Evolutionary conservation across 441 rosid species (phyloP).

Genomic region (Croton laevigatus): DNA sequence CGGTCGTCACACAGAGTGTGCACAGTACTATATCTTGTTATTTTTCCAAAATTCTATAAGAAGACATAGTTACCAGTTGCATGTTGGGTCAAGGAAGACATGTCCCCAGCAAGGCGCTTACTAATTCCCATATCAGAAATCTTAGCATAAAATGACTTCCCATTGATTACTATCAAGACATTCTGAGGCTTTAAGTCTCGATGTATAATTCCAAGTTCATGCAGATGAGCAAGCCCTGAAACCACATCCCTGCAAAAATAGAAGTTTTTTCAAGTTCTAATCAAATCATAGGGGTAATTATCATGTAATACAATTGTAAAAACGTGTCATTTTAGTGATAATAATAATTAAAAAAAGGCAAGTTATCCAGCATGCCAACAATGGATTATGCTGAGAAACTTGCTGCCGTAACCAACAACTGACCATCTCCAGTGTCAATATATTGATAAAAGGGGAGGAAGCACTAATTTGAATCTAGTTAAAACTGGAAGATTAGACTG

Average conservation of each 20-base stretch:
- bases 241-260: conserved; percentile 68
- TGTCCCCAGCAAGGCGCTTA: conserved; percentile 69
- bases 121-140: conserved; percentile 97
- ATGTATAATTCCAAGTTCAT: conserved; percentile 88
- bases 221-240: conserved; percentile 78
- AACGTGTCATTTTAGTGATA: conserved; percentile 2
- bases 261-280: conserved; percentile 5
- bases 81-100: conserved; percentile 73
- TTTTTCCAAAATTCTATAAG: not conserved
- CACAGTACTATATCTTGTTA: too few relatives aligned
- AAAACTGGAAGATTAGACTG: conserved; percentile 18
- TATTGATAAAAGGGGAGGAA: not conserved
- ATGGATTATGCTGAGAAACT: not conserved
- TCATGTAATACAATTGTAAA: not conserved
- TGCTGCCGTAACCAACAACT: not conserved
- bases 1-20: too few relatives aligned
- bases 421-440: not conserved
- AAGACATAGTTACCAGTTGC: conserved; percentile 57
- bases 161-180: conserved; percentile 64
- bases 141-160: conserved; percentile 68
- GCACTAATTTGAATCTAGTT: not conserved
- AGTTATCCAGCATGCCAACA: not conserved
- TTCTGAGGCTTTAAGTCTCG: conserved; percentile 94
- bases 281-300: conserved; percentile 1
- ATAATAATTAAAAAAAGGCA: not conserved